These are phyloP conservation scores for Malassezia obtusa DNA, from an alignment of 1,284 basidiomycete species.

Conservation along the genomic window DNA sequence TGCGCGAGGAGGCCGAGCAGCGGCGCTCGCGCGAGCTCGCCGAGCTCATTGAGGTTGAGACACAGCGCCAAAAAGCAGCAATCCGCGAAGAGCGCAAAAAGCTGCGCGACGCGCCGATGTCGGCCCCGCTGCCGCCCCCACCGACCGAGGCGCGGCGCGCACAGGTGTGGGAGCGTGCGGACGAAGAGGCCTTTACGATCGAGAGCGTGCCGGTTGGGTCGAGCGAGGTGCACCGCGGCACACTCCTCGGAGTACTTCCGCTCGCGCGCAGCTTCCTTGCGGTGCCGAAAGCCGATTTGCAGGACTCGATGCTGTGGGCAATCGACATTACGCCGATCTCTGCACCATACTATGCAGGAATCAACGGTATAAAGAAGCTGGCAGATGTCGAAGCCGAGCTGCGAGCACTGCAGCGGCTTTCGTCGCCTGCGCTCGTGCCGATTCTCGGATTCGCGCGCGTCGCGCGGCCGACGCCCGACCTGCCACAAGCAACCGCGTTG, in stretches of 20 bases:
- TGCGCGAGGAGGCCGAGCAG: conserved; percentile 19
- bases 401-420: conserved; percentile 25
- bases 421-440: conserved; percentile 26
- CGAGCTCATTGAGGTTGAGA: conserved; percentile 31
- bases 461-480: not conserved
- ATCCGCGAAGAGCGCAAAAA: conserved; percentile 22
- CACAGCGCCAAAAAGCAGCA: conserved; percentile 24
- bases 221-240: conserved; percentile 16
- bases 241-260: conserved; percentile 21
- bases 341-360: conserved; percentile 29
- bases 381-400: conserved; percentile 43
- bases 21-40: conserved; percentile 31
- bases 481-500: conserved; percentile 6
- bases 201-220: not conserved
- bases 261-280: conserved; percentile 27
- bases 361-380: conserved; percentile 33
- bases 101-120: conserved; percentile 6
- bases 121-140: not conserved
- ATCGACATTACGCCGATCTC: conserved; percentile 35
- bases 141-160: conserved; percentile 1
- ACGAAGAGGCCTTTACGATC: not conserved
- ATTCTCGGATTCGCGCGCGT: conserved; percentile 29
- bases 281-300: conserved; percentile 14
- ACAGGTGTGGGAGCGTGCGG: not conserved
- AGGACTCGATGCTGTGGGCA: conserved; percentile 20